A percentile compares a stretch with the other conserved stretches of the same genome.
Evolutionary conservation across 176 grass and related monocot species (phyloP).

Genomic region (Aegilops sharonensis): DNA sequence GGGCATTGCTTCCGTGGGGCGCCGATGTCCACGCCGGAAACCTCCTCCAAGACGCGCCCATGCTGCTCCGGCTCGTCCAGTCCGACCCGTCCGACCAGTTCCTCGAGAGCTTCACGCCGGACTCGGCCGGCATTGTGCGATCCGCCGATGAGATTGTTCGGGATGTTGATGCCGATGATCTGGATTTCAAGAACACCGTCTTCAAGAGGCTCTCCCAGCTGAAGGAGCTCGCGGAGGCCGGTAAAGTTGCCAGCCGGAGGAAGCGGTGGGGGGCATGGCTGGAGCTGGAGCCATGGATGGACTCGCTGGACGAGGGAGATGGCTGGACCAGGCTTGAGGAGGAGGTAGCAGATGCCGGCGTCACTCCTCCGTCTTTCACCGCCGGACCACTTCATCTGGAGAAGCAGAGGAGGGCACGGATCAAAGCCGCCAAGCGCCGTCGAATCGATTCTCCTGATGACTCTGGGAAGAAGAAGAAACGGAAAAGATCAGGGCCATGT

Average conservation of each 20-base stretch:
- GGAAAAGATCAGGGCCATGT: background rate
- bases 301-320: conserved; percentile 1
- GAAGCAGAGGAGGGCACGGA: conserved; percentile 58
- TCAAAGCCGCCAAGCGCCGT: conserved; percentile 55
- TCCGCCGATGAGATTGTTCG: background rate
- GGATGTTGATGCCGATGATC: background rate
- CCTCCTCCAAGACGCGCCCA: conserved; percentile 31
- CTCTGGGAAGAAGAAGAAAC: conserved; percentile 20
- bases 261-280: conserved; percentile 30
- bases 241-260: conserved; percentile 43
- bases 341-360: conserved; percentile 36
- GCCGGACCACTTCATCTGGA: background rate
- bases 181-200: conserved; percentile 39
- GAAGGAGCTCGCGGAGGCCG: conserved; percentile 37
- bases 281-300: conserved; percentile 42
- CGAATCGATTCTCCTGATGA: conserved; percentile 46
- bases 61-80: conserved; percentile 48
- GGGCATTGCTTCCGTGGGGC: conserved; percentile 53
- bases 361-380: conserved; percentile 75
- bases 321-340: conserved; percentile 12
- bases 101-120: conserved; percentile 16
- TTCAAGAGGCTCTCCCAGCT: conserved; percentile 45
- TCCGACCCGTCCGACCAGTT: background rate
- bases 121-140: background rate
- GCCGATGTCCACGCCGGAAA: conserved; percentile 49